Base-by-base conservation (phyloP, 495 filamentous ascomycete species). In the Aspergillus indologenus region DNA sequence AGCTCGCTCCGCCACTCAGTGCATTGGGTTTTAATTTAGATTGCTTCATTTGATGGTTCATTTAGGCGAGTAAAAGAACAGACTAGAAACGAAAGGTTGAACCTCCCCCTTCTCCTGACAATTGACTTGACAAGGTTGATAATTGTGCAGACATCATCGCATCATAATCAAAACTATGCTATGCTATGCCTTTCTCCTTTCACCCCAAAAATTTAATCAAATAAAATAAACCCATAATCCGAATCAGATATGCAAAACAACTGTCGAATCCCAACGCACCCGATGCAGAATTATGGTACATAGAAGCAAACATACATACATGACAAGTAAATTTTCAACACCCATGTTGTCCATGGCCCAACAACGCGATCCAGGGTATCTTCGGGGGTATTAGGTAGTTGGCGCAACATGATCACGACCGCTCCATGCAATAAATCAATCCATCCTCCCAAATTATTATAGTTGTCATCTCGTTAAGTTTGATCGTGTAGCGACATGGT, bases 301-400 rank as follows among this genome's bases (percentile, higher is more conserved):
- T 50, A 57, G n/a, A n/a, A n/a, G n/a, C n/a, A n/a, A n/a, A 57
- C 54, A 57, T 40, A 20, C 18, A 40, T 50, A 57, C 55, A 57
- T 42, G 29, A 26, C n/a, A 57, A 51, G 24, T 18, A 51, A 11
- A 51, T 51, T 18, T 48, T n/a, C 21, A 2, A 31, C 23, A 17
- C 24, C 23, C 48, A 40, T 40, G 15, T 7, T 26, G 9, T 51
- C 29, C 48, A 15, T 51, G 23, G 23, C 23, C n/a, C n/a, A n/a
- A n/a, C 48, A 51, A 29, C n/a, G 48, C 24, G 23, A 51, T 51
- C 17, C 48, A 31, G 48, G 48, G 48, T 51, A 51, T 51, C 6
- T 29, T 51, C 6, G 24, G 48, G n/a, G 48, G 23, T 51, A 51
- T 31, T 51, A 31, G 48, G 48, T 51, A 29, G 18, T 9, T 40